A percentile compares a stretch with the other conserved stretches of the same genome.
Conservation (phyloP, 192 early-diverging fungal genomes). For the Podila verticillata region DNA sequence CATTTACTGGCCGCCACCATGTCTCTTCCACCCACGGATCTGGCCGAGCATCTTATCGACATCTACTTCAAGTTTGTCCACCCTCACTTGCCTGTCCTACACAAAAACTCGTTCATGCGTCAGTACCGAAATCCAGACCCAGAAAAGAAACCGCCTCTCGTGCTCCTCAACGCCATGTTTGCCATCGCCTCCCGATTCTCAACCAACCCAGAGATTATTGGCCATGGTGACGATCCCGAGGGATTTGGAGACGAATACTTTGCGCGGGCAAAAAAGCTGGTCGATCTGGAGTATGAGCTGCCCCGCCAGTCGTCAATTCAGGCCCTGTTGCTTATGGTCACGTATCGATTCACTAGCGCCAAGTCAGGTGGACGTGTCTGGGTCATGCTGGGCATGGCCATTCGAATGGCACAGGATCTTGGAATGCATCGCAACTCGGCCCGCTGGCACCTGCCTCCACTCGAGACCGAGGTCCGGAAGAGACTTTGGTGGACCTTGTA, state of each 20-base stretch:
- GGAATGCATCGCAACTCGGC: constrained; percentile 65
- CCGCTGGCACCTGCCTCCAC: constrained; percentile 57
- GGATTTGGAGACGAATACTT: constrained; percentile 68
- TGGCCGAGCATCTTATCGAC: constrained; percentile 68
- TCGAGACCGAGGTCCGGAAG: constrained; percentile 66
- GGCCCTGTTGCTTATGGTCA: constrained; percentile 70
- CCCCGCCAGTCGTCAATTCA: constrained; percentile 69
- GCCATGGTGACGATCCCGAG: constrained; percentile 41
- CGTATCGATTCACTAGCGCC: constrained; percentile 74
- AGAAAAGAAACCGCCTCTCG: constrained; percentile 41
- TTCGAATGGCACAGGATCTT: constrained; percentile 68
- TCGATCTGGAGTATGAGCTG: constrained; percentile 74
- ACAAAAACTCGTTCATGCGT: constrained; percentile 60
- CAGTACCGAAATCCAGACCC: constrained; percentile 48
- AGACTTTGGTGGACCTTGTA: constrained; percentile 83
- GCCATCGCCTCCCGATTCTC: constrained; percentile 62
- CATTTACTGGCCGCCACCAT: constrained; percentile 19
- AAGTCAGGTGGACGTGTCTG: constrained; percentile 71
- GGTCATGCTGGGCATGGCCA: constrained; percentile 70
- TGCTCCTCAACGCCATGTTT: constrained; percentile 65
- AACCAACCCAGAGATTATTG: constrained; percentile 52
- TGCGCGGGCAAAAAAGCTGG: constrained; percentile 73
- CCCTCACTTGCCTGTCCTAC: constrained; percentile 72
- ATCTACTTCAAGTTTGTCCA: constrained; percentile 76
- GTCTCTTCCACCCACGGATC: constrained; percentile 65